Evolutionary conservation across 306 rosid species (phyloP).

Genomic region (Casuarina cunninghamiana): DNA sequence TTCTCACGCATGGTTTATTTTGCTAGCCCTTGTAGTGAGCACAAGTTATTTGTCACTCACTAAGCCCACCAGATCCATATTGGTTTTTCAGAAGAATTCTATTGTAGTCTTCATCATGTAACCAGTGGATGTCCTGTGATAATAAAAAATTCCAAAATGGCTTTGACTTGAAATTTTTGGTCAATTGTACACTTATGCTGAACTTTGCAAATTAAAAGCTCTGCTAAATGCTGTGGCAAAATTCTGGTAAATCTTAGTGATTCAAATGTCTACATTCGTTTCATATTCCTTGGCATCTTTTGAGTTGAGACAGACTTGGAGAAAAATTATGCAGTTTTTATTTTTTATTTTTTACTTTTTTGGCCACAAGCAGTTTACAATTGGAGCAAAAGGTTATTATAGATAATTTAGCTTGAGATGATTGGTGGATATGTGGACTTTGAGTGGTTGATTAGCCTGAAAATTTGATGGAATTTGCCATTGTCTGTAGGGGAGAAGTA

Average conservation of each 20-base stretch:
- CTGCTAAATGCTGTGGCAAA: not conserved
- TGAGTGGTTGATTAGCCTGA: not conserved
- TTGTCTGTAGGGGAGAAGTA: slow-evolving; percentile 77
- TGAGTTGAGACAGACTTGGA: not conserved
- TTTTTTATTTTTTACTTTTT: not conserved
- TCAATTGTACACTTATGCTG: not conserved
- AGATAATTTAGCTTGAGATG: not conserved
- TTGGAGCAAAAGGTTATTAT: not conserved
- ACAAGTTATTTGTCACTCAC: not conserved
- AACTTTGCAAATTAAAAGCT: not conserved
- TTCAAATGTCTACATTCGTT: not conserved
- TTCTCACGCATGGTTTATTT: not conserved
- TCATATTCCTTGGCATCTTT: not conserved
- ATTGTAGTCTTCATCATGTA: not conserved
- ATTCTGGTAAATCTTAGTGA: slow-evolving; percentile 1
- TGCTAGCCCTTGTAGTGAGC: not conserved
- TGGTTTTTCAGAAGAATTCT: not conserved
- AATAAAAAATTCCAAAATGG: not conserved
- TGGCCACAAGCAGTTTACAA: not conserved
- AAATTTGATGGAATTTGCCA: slow-evolving; percentile 2
- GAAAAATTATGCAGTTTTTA: not conserved
- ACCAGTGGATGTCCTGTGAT: not conserved
- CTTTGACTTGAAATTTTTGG: not conserved
- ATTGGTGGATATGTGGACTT: not conserved
- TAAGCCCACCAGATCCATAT: not conserved